phyloP scores from a whole-genome alignment of 345 rosid genomes.

The Eucalyptus rudis region DNA sequence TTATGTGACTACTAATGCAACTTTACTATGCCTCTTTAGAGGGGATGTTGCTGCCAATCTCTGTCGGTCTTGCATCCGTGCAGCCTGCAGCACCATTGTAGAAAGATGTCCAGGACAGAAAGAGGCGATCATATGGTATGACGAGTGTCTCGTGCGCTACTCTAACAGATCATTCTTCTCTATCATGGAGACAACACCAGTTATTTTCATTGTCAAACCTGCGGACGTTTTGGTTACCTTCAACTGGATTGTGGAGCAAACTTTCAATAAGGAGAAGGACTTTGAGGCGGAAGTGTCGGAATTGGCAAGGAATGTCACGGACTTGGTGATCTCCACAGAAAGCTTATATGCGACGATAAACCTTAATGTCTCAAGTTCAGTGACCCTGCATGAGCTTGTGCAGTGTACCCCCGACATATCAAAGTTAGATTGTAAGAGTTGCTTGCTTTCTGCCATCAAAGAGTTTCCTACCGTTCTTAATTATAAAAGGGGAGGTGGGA shows the following conservation, averaged over 20 bases:
- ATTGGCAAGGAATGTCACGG: neutral
- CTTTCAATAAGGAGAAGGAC: neutral
- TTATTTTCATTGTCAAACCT: neutral
- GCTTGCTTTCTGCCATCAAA: neutral
- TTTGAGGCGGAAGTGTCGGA: neutral
- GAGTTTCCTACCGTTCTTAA: neutral
- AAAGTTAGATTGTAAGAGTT: neutral
- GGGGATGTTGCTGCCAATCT: neutral
- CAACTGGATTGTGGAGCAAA: neutral
- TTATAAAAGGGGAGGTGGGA: neutral
- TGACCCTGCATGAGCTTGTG: neutral
- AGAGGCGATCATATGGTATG: constrained; percentile 18
- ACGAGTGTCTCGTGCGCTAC: constrained; percentile 16
- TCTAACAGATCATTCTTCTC: neutral
- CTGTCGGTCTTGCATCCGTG: neutral
- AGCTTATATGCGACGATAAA: neutral
- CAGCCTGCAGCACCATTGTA: neutral
- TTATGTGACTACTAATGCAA: neutral
- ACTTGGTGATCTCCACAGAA: neutral
- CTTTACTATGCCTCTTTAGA: neutral
- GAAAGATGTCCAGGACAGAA: constrained; percentile 4
- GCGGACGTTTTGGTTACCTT: neutral
- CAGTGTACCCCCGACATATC: constrained; percentile 7
- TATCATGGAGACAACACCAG: neutral
- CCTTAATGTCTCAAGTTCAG: neutral